phyloP scores from a whole-genome alignment of 441 rosid genomes.

The Erodium chrysanthum region DNA sequence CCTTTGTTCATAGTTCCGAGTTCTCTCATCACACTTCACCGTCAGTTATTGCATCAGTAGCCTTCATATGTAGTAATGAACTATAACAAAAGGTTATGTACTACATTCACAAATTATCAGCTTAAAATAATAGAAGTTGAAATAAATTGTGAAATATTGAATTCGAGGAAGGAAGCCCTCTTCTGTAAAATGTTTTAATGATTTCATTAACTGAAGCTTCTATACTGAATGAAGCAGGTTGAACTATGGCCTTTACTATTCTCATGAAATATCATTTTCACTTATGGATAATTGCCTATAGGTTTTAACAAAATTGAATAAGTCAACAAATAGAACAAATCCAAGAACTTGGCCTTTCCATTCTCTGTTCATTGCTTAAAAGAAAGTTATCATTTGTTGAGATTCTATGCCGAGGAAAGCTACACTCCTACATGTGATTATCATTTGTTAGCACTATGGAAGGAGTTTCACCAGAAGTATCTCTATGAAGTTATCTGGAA shows the following conservation, averaged over 20 bases:
- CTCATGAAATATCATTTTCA: not conserved
- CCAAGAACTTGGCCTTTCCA: constrained; percentile 2
- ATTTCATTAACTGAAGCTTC: not conserved
- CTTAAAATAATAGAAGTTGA: not conserved
- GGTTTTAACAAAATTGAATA: constrained; percentile 3
- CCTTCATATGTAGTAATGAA: not conserved
- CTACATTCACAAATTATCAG: not conserved
- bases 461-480: not conserved
- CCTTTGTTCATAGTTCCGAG: constrained; percentile 9
- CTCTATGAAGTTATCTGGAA: not conserved
- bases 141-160: not conserved
- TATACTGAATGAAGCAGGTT: not conserved
- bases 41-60: not conserved
- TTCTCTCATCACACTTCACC: constrained; percentile 4
- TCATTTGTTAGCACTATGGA: not conserved
- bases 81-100: not conserved
- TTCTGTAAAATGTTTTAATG: not conserved
- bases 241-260: not conserved
- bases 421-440: not conserved
- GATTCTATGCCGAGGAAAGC: not conserved
- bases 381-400: not conserved
- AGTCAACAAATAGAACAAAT: not conserved
- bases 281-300: not conserved
- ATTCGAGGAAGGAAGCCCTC: not conserved
- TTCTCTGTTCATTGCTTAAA: not conserved